Evolutionary conservation across 1,139 yeast species (phyloP).

Genomic region (Hansenula sp.): DNA sequence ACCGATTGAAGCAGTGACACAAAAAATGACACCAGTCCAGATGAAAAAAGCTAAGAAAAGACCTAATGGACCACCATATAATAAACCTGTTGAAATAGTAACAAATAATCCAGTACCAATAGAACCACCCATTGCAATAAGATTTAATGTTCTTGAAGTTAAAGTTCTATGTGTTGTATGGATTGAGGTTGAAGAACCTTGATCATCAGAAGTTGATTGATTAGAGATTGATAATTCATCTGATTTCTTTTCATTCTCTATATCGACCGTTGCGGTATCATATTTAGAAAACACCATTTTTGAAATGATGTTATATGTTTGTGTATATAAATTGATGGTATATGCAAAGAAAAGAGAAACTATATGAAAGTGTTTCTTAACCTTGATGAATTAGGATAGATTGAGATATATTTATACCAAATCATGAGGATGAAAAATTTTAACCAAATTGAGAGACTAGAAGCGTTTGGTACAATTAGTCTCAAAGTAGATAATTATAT

Average conservation of each 20-base stretch:
- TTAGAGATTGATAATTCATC: neutral
- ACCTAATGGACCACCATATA: slow-evolving; percentile 68
- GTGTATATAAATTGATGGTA: too few relatives aligned
- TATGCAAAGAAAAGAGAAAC: too few relatives aligned
- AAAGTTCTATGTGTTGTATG: slow-evolving; percentile 30
- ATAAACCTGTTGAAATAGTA: slow-evolving; percentile 59
- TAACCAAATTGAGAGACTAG: too few relatives aligned
- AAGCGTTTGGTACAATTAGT: too few relatives aligned
- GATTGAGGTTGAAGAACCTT: slow-evolving; percentile 1
- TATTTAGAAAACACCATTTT: neutral
- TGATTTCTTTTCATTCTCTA: neutral
- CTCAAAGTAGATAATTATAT: too few relatives aligned
- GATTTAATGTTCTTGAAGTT: slow-evolving; percentile 51
- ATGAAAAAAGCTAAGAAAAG: slow-evolving; percentile 52
- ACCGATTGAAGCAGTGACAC: slow-evolving; percentile 65
- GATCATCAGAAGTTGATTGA: slow-evolving; percentile 1
- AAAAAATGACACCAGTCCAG: slow-evolving; percentile 52
- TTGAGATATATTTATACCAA: too few relatives aligned
- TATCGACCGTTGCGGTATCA: neutral
- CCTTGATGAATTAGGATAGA: too few relatives aligned
- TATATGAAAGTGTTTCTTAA: too few relatives aligned
- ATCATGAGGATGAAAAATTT: too few relatives aligned
- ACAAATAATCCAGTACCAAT: slow-evolving; percentile 78
- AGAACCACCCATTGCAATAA: slow-evolving; percentile 76
- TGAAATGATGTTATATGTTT: too few relatives aligned